These are phyloP conservation scores for Mortierella sp. DNA, from an alignment of 371 early-diverging fungal genomes.

Conservation along the genomic window DNA sequence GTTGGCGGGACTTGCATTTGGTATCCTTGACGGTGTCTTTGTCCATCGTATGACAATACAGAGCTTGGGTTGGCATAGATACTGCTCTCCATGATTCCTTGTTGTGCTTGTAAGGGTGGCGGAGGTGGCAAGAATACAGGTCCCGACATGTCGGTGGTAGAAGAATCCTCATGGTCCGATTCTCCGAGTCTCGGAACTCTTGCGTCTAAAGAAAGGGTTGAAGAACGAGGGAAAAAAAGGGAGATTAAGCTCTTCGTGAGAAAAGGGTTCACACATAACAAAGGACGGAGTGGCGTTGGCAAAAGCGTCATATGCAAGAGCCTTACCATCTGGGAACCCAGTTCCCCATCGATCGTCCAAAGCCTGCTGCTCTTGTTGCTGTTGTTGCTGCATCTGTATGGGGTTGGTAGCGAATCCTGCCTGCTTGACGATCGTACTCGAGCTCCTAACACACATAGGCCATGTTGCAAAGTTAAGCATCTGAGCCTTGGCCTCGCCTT, in stretches of 20 bases:
- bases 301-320: background rate
- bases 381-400: background rate
- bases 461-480: background rate
- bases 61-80: background rate
- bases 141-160: too few species aligned
- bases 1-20: background rate
- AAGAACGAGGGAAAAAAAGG: background rate
- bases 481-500: too few species aligned
- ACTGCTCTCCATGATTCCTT: background rate
- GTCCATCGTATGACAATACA: background rate
- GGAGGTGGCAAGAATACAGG: background rate
- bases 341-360: background rate
- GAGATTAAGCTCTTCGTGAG: background rate
- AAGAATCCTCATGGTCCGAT: background rate
- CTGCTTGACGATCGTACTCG: slow-evolving; percentile 29
- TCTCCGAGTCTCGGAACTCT: slow-evolving; percentile 20
- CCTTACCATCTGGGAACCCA: slow-evolving; percentile 15
- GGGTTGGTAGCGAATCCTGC: background rate
- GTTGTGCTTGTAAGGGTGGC: background rate
- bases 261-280: background rate
- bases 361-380: background rate
- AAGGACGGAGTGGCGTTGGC: too few species aligned
- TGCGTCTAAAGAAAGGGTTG: slow-evolving; percentile 15
- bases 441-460: background rate
- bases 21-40: background rate